A percentile compares a stretch with the other conserved stretches of the same genome.
Conservation (phyloP, 495 filamentous ascomycete species). For the Geoglossum glabrum region DNA sequence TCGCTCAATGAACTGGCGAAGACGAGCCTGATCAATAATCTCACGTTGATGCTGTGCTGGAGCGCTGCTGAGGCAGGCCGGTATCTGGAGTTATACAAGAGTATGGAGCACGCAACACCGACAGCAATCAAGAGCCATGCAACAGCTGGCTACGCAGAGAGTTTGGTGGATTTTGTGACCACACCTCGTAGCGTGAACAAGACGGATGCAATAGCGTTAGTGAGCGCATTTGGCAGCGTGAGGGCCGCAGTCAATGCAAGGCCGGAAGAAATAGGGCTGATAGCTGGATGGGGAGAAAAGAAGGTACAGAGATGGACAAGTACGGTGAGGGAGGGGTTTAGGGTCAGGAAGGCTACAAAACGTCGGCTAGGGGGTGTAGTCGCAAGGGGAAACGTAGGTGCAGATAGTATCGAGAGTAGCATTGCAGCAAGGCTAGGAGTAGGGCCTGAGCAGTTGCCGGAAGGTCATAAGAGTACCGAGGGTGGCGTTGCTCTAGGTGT, state of each 20-base stretch:
- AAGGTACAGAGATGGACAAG: constrained; percentile 73
- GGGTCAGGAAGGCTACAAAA: constrained; percentile 47
- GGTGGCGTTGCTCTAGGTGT: not conserved
- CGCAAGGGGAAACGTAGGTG: not conserved
- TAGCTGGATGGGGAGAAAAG: constrained; percentile 87
- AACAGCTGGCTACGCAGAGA: constrained; percentile 62
- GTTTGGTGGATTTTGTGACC: constrained; percentile 84
- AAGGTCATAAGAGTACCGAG: constrained; percentile 5
- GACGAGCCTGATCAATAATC: constrained; percentile 74
- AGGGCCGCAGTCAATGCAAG: constrained; percentile 71
- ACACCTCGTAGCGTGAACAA: constrained; percentile 81
- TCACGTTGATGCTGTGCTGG: constrained; percentile 87
- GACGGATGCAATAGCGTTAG: constrained; percentile 71
- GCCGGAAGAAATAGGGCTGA: constrained; percentile 59
- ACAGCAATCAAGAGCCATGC: constrained; percentile 66
- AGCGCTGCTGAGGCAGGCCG: constrained; percentile 77
- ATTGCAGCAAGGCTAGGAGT: constrained; percentile 1
- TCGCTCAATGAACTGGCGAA: constrained; percentile 66
- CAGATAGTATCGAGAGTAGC: not conserved
- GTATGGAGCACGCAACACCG: constrained; percentile 67
- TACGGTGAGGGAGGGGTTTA: constrained; percentile 66
- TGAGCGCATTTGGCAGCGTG: constrained; percentile 73
- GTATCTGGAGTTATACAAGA: constrained; percentile 88
- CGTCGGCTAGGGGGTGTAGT: constrained; percentile 15
- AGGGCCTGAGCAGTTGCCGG: constrained; percentile 6